Conservation (phyloP, 345 rosid genomes). For the Combretum micranthum region DNA sequence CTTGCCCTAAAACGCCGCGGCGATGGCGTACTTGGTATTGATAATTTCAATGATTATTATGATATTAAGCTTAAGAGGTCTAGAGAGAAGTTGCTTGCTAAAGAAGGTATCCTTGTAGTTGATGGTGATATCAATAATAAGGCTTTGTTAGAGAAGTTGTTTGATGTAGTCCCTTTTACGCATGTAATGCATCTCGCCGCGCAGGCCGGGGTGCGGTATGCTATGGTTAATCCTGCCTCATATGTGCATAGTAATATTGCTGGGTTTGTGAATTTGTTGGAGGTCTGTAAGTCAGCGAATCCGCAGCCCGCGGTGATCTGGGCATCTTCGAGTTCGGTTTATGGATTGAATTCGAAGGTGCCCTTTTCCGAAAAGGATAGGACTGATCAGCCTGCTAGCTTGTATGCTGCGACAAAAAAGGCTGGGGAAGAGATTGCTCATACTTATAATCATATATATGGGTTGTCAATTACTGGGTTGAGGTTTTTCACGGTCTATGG, state of each 20-base stretch:
- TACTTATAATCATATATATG: constrained; percentile 17
- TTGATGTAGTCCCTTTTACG: constrained; percentile 14
- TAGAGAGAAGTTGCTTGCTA: constrained; percentile 3
- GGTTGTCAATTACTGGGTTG: constrained; percentile 16
- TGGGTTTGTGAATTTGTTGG: constrained; percentile 15
- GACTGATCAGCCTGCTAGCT: constrained; percentile 19
- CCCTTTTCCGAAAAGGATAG: constrained; percentile 11
- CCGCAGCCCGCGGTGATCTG: constrained; percentile 18
- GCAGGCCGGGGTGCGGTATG: constrained; percentile 16
- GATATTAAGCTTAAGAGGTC: constrained; percentile 13
- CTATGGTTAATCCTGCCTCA: constrained; percentile 13
- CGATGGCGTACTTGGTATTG: constrained; percentile 18
- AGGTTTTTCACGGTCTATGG: constrained; percentile 21
- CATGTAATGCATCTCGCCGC: constrained; percentile 25
- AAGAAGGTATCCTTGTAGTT: constrained; percentile 7
- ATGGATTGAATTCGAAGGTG: constrained; percentile 13
- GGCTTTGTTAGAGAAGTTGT: constrained; percentile 12
- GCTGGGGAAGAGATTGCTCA: constrained; percentile 18
- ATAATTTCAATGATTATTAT: constrained; percentile 17
- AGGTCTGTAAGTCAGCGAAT: constrained; percentile 14
- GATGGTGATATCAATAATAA: constrained; percentile 17
- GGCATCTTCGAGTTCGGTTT: constrained; percentile 20
- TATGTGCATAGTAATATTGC: constrained; percentile 15
- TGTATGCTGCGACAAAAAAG: constrained; percentile 19
- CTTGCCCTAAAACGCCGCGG: constrained; percentile 15